These are phyloP conservation scores for Nemophila menziesii DNA, from an alignment of 257 asterid genomes.

Conservation along the genomic window DNA sequence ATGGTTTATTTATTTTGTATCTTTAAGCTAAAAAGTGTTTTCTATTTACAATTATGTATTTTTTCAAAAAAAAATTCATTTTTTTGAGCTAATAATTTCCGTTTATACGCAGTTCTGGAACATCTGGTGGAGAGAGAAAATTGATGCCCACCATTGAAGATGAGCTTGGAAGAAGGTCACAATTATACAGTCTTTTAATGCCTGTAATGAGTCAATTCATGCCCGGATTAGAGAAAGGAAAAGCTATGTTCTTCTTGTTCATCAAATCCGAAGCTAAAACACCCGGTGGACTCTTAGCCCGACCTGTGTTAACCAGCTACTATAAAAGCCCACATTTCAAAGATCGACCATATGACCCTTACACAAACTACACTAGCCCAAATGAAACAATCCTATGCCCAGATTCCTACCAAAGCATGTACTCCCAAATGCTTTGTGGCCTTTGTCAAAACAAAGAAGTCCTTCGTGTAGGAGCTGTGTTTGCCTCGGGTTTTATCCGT, in stretches of 20 bases:
- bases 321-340: slow-evolving; percentile 24
- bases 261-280: slow-evolving; percentile 25
- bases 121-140: slow-evolving; percentile 30
- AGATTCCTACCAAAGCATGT: slow-evolving; percentile 37
- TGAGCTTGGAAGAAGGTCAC: slow-evolving; percentile 23
- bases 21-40: too few relatives aligned
- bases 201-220: slow-evolving; percentile 34
- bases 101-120: slow-evolving; percentile 16
- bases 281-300: slow-evolving; percentile 30
- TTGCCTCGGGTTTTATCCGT: slow-evolving; percentile 34
- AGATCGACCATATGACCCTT: slow-evolving; percentile 21
- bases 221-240: slow-evolving; percentile 26
- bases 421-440: slow-evolving; percentile 40
- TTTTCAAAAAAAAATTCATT: too few relatives aligned
- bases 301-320: slow-evolving; percentile 30
- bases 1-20: too few relatives aligned
- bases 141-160: slow-evolving; percentile 33
- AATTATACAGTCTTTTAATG: slow-evolving; percentile 28
- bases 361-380: slow-evolving; percentile 37
- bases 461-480: slow-evolving; percentile 30
- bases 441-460: slow-evolving; percentile 22
- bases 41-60: too few relatives aligned
- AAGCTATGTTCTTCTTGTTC: slow-evolving; percentile 28
- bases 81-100: background rate
- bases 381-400: slow-evolving; percentile 26